Evolutionary conservation across 192 early-diverging fungal genomes (phyloP).

Genomic region (Radiomyces spectabilis): DNA sequence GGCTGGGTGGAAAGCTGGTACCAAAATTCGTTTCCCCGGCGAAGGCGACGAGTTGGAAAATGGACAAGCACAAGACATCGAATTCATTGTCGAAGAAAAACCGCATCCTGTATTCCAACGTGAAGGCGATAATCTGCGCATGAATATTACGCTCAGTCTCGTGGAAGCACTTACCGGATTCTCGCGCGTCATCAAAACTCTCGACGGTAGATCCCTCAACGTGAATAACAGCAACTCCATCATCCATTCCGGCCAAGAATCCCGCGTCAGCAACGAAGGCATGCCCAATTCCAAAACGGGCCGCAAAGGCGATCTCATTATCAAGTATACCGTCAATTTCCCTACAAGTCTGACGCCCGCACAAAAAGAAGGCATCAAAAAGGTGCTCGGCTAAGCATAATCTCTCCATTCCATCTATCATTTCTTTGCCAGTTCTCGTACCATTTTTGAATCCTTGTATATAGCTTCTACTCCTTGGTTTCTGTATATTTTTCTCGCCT

Average conservation of each 20-base stretch:
- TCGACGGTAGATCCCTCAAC: constrained; percentile 66
- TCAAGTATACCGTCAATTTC: constrained; percentile 74
- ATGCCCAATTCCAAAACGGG: constrained; percentile 92
- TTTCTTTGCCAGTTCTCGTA: too few species aligned
- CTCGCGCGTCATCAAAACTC: constrained; percentile 58
- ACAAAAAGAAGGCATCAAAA: constrained; percentile 65
- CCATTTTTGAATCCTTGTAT: too few species aligned
- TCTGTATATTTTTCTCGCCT: too few species aligned
- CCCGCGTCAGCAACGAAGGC: constrained; percentile 70
- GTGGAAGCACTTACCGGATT: constrained; percentile 81
- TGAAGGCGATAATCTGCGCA: constrained; percentile 75
- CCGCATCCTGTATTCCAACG: constrained; percentile 83
- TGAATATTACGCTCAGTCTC: constrained; percentile 58
- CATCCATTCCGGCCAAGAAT: constrained; percentile 68
- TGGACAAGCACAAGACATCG: constrained; percentile 83
- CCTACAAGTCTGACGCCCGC: constrained; percentile 57
- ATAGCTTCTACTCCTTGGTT: too few species aligned
- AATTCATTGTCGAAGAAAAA: constrained; percentile 91
- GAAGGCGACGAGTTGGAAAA: constrained; percentile 83
- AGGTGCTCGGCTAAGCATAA: constrained; percentile 27
- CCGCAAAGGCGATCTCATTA: constrained; percentile 81
- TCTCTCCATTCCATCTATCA: too few species aligned
- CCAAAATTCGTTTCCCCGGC: constrained; percentile 86
- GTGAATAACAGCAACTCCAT: constrained; percentile 55
- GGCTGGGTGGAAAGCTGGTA: constrained; percentile 96